Percentiles rank a stretch among this genome's conserved stretches.
phyloP scores from a whole-genome alignment of 345 rosid species.

The Boechera divaricarpa region DNA sequence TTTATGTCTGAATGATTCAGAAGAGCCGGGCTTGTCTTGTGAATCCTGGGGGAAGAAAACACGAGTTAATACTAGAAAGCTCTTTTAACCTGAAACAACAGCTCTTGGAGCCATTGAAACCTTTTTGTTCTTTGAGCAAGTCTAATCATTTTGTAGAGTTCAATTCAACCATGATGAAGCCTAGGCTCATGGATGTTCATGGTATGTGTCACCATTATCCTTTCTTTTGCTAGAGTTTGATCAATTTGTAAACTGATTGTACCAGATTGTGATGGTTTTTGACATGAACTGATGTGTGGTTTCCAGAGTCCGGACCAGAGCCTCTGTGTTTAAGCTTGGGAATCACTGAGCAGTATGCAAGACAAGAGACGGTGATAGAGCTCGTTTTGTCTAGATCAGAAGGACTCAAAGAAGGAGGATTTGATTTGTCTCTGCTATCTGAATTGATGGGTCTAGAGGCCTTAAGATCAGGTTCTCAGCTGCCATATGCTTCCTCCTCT shows the following conservation, averaged over 20 bases:
- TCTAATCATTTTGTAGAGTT: constrained; percentile 47
- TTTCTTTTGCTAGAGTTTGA: background rate
- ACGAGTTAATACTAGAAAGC: constrained; percentile 46
- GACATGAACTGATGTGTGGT: constrained; percentile 21
- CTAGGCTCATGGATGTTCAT: constrained; percentile 52
- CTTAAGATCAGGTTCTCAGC: constrained; percentile 32
- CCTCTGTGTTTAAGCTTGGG: background rate
- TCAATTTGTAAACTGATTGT: background rate
- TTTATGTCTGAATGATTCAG: constrained; percentile 44
- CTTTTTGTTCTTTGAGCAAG: constrained; percentile 42
- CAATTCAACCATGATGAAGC: constrained; percentile 44
- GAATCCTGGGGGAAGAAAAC: constrained; percentile 47
- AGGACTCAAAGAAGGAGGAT: constrained; percentile 48
- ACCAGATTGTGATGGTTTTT: background rate
- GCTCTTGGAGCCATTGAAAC: constrained; percentile 54
- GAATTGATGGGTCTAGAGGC: constrained; percentile 50
- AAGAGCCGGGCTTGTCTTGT: constrained; percentile 50
- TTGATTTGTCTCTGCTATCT: constrained; percentile 53
- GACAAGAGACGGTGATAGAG: constrained; percentile 55
- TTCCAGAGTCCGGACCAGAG: constrained; percentile 46
- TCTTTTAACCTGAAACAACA: constrained; percentile 45
- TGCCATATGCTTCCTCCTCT: constrained; percentile 22
- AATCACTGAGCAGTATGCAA: background rate
- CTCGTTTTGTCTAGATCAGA: constrained; percentile 53
- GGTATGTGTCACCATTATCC: constrained; percentile 48